Base-by-base conservation (phyloP, 2,329 filamentous ascomycete genomes). In the Paraphoma sp. region DNA sequence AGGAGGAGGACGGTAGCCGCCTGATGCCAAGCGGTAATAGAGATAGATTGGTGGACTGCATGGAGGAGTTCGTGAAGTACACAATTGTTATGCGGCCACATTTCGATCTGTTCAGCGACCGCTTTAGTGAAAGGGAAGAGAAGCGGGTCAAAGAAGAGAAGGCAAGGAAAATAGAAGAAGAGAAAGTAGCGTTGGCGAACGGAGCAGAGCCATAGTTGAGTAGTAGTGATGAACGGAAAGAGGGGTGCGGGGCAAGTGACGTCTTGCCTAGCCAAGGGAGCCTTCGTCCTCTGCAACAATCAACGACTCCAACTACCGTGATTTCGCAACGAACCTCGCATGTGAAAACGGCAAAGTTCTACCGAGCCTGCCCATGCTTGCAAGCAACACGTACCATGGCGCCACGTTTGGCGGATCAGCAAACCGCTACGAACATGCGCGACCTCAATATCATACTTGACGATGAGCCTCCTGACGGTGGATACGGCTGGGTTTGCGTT, bases 1-100 rank as follows among this genome's bases (percentile, higher is more conserved):
- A 76, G 30, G 71, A 67, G 3, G 76, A 80, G n/a, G 74, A 9
- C 4, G 80, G 82, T 23, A 82, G 80, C 45, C 74, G 85, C 33
- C 75, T 89, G 28, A 79, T 84, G 68, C 78, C 83, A 0, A 84
- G 86, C 66, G 77, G 79, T 0, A 88, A 88, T 59, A 74, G 86
- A 10, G 84, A 88, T 53, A 77, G 86, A 2, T 64, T 89, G 12
- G 86, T 89, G 1, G 86, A 89, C 74, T 88, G 85, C 59, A 88
- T 89, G 83, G 87, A 90, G 75, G 88, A 90, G 71, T 83, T 90
- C 72, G 87, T 90, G 4, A 89, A 89, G 70, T 89, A 87, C 65
- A 89, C 86, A 0, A 81, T 89, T 29, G 60, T 89, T 1, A 88
- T 89, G 86, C 76, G 86, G 51, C 82, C 83, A 23, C 84, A 88